Base-by-base conservation (phyloP, 2,329 filamentous ascomycete species). In the Xenoacremonium recifei region DNA sequence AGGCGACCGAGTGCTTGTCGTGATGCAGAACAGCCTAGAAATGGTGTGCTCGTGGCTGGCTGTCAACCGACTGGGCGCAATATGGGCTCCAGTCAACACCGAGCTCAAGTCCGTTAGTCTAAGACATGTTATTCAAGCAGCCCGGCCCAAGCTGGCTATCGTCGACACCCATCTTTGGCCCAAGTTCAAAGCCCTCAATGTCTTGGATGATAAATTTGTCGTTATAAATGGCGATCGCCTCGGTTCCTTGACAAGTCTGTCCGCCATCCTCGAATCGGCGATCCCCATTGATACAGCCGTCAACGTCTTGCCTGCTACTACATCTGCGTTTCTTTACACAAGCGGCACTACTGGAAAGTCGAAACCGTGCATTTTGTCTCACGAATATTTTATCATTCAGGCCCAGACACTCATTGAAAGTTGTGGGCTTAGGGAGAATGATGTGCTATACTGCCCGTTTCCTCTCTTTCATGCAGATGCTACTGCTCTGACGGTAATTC, bases 341-440 rank as follows among this genome's bases (percentile, higher is more conserved):
- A 44, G 41, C 18, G 41, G 41, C n/a, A 44, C 41, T 11, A 44
- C 41, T 4, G 41, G 36, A 18, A 44, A 36, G 31, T 44, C 41
- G 13, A 44, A 44, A 15, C 36, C 36, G 6, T 44, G 41, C 7
- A 21, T 35, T 6, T 23, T 44, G 4, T 44, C 41, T 9, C 41
- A 39, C 21, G 41, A 44, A 21, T 44, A 44, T 21, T 44, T 44
- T 15, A 19, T 39, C 19, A 31, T 44, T 6, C 36, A 44, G 16
- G 41, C 36, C 16, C 30, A 23, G 31, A 15, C 21, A 16, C 16
- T 44, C 15, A 44, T 44, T 13, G 27, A 44, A 4, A 15, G 31
- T 25, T 39, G 36, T 12, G 37, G 32, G 2, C 25, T 44, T 4
- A 20, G 15, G 29, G 19, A 9, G 16, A 4, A 40, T 13, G 38